Conservation (phyloP, 768 basidiomycete species). For the Rhodosporidiobolus odoratus region DNA sequence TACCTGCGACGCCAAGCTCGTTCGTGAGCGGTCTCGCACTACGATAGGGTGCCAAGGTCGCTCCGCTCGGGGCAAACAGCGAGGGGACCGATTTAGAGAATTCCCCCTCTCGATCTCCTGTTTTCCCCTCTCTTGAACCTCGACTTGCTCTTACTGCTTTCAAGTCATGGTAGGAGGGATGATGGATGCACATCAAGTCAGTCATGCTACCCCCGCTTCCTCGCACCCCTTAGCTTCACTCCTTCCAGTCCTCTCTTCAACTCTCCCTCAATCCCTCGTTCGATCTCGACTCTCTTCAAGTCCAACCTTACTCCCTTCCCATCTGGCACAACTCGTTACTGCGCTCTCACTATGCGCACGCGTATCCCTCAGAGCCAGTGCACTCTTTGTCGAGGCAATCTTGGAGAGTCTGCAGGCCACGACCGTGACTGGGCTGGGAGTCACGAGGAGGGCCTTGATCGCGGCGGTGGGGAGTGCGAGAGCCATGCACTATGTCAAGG, state of each 20-base stretch:
- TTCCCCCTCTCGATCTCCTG: too few species aligned
- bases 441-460: constrained; percentile 45
- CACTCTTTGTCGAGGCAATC: constrained; percentile 47
- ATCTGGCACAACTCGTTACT: constrained; percentile 46
- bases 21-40: too few species aligned
- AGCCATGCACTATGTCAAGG: constrained; percentile 41
- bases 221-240: background rate
- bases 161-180: too few species aligned
- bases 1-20: too few species aligned
- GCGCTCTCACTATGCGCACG: constrained; percentile 44
- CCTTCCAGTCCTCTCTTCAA: background rate
- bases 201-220: background rate
- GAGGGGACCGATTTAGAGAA: too few species aligned
- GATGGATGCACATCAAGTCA: background rate
- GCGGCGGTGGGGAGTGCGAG: constrained; percentile 46
- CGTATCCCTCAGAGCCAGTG: constrained; percentile 42
- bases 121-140: too few species aligned
- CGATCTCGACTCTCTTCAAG: constrained; percentile 20
- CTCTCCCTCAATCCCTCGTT: constrained; percentile 29
- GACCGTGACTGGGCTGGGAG: constrained; percentile 44
- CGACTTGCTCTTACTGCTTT: too few species aligned
- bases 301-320: constrained; percentile 45
- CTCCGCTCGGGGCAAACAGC: too few species aligned
- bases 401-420: constrained; percentile 42
- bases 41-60: too few species aligned